phyloP scores from a whole-genome alignment of 257 asterid genomes.

The Solanum neorickii region DNA sequence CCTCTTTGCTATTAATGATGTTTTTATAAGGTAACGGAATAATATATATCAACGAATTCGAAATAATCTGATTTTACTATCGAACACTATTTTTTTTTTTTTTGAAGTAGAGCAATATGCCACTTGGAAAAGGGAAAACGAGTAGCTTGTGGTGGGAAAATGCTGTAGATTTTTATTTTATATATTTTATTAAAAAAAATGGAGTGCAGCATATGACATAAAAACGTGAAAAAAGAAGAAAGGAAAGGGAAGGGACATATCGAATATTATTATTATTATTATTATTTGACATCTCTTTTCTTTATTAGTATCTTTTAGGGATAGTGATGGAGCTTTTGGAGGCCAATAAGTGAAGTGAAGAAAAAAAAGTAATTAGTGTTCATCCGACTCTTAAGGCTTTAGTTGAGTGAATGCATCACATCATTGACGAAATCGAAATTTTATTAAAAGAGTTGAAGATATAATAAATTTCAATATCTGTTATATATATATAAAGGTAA shows the following conservation, averaged over 20 bases:
- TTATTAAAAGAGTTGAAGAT: not conserved
- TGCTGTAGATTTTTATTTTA: not conserved
- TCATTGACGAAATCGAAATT: not conserved
- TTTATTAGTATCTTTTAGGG: slow-evolving; percentile 1
- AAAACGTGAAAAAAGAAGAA: not conserved
- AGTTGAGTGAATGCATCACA: not conserved
- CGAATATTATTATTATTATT: not conserved
- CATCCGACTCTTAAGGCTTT: not conserved
- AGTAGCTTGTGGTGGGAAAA: not conserved
- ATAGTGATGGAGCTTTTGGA: slow-evolving; percentile 5
- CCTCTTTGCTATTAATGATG: not conserved
- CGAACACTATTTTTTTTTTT: not conserved
- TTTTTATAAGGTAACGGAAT: not conserved
- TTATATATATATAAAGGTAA: no score
- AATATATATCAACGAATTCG: not conserved
- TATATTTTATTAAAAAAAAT: not conserved
- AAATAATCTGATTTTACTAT: no score
- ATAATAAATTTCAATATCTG: no score
- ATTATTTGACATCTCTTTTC: not conserved
- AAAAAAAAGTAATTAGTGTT: not conserved
- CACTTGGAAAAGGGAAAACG: not conserved
- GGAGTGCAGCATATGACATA: not conserved
- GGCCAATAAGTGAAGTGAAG: slow-evolving; percentile 7
- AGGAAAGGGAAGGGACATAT: not conserved
- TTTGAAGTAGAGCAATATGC: not conserved